A percentile compares a stretch with the other conserved stretches of the same genome.
Evolutionary conservation across 176 grass and related monocot genomes (phyloP).

Genomic region (Triticum aestivum): IWGSC_CS_RefSeq_v2.1 NC_057805.1:374292841-374293340

Average conservation of each 20-base stretch:
- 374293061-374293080: constrained; percentile 45
- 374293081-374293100: constrained; percentile 34
- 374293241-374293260: constrained; percentile 35
- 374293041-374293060: constrained; percentile 15
- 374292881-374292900: constrained; percentile 81
- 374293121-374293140: constrained; percentile 79
- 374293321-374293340: constrained; percentile 59
- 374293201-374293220: constrained; percentile 72
- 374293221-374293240: constrained; percentile 69
- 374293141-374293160: constrained; percentile 67
- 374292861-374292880: constrained; percentile 78
- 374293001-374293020: constrained; percentile 43
- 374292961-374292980: not conserved
- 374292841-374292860: constrained; percentile 25
- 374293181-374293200: constrained; percentile 74
- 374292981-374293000: not conserved
- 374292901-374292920: constrained; percentile 75
- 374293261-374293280: constrained; percentile 57
- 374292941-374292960: not conserved
- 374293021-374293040: constrained; percentile 31
- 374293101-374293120: constrained; percentile 77
- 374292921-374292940: constrained; percentile 21
- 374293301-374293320: constrained; percentile 42
- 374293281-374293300: constrained; percentile 28
- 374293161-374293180: constrained; percentile 77